Base-by-base conservation (phyloP, 1,284 basidiomycete genomes). In the Cystobasidium sp. region DNA sequence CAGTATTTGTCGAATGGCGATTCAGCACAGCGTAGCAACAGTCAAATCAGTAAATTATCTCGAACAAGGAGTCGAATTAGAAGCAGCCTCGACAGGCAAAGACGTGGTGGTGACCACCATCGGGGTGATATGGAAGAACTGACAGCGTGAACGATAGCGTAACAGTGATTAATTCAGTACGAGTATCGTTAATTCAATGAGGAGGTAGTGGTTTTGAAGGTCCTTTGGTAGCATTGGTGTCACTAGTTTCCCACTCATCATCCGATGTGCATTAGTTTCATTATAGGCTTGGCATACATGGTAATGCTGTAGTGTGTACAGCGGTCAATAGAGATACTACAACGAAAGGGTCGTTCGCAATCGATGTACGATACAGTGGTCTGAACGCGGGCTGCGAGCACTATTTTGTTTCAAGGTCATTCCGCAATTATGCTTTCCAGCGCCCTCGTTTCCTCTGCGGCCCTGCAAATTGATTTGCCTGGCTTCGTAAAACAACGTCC, bases 401-500 rank as follows among this genome's bases (percentile, higher is more conserved):
- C 37, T 16, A 10, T n/a, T 41, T 18, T 43, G 18, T 39, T 12
- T 10, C 14, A n/a, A 41, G 37, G 6, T 22, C 9, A 39, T 12
- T n/a, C 7, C 43, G 20, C 20, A 24, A 47, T 46, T 66, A 73
- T 41, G 24, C 46, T 44, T 73, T 73, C 70, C 70, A 73, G 2
- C 63, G 62, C 6, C 70, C 70, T 16, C 70, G 70, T 44, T 73
- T 73, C 22, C 63, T 53, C 52, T 51, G 41, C 10, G 62, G 61
- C 20, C 61, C 61, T 7, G 46, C 61, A 37, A 63, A 63, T 24
- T 63, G 61, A 49, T n/a, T 63, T 41, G 31, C 31, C n/a, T 59
- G 56, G 10, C 6, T 43, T 6, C 56, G 56, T 18, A 39, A 39
- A 41, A 59, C 18, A 41, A 43, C 39, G 20, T 59, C 56, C n/a